A percentile compares a stretch with the other conserved stretches of the same genome.
These are phyloP conservation scores for Vigna nakashimae DNA, from an alignment of 306 rosid species.

Conservation along the genomic window DNA sequence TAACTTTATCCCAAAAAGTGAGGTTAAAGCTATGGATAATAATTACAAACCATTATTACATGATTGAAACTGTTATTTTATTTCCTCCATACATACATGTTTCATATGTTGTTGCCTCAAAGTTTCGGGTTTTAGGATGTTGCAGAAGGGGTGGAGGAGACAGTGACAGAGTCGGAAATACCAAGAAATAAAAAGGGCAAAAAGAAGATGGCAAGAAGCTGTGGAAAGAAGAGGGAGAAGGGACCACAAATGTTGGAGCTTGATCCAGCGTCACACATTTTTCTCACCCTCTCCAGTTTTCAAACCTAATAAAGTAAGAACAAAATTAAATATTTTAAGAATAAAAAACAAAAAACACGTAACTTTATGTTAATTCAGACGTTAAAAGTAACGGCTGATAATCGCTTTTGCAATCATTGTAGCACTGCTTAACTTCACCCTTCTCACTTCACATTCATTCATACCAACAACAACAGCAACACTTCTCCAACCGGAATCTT, in stretches of 20 bases:
- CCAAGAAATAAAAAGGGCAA: slow-evolving; percentile 16
- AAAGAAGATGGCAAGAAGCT: slow-evolving; percentile 16
- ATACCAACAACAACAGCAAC: background rate
- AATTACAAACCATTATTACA: slow-evolving; percentile 25
- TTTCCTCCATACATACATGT: background rate
- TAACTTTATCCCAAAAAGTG: slow-evolving; percentile 12
- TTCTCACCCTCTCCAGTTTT: background rate
- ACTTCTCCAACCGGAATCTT: slow-evolving; percentile 14
- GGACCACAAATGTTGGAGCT: slow-evolving; percentile 46
- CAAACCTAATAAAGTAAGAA: background rate
- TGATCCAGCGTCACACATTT: slow-evolving; percentile 37
- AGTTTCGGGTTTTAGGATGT: background rate
- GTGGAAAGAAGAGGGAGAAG: slow-evolving; percentile 15
- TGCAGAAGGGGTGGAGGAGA: background rate
- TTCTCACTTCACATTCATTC: slow-evolving; percentile 7
- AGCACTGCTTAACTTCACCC: slow-evolving; percentile 21
- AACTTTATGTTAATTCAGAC: slow-evolving; percentile 46
- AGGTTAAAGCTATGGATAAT: slow-evolving; percentile 9
- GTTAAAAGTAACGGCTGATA: slow-evolving; percentile 43
- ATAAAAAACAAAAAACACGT: background rate
- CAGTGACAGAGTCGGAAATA: slow-evolving; percentile 35
- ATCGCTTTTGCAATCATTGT: slow-evolving; percentile 46
- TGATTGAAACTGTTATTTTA: slow-evolving; percentile 9
- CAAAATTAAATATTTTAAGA: background rate
- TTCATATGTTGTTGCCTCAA: background rate